These are phyloP conservation scores for Ceratobasidium papillatum DNA, from an alignment of 1,284 basidiomycete genomes.

Conservation along the genomic window DNA sequence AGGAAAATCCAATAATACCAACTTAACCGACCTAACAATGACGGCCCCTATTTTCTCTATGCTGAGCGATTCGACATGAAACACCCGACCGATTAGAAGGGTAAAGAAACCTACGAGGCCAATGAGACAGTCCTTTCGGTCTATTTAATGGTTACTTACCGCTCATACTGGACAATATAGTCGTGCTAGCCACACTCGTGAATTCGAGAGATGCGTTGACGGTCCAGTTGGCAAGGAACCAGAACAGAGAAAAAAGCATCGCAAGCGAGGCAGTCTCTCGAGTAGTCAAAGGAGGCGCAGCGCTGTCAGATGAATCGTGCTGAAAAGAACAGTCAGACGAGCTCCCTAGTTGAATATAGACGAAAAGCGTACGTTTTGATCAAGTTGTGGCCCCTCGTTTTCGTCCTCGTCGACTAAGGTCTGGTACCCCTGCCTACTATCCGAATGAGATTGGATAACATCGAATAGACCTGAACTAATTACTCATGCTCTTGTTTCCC, in stretches of 20 bases:
- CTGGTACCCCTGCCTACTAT: constrained; percentile 29
- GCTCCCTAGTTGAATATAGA: constrained; percentile 6
- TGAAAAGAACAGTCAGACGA: constrained; percentile 32
- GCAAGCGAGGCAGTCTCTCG: constrained; percentile 81
- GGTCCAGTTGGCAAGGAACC: constrained; percentile 93
- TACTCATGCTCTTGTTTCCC: background rate
- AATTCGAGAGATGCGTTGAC: constrained; percentile 82
- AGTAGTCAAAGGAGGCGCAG: constrained; percentile 64
- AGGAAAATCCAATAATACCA: constrained; percentile 1
- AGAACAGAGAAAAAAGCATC: constrained; percentile 79
- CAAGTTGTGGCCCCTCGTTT: constrained; percentile 39
- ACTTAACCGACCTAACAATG: constrained; percentile 67
- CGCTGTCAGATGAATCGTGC: constrained; percentile 40
- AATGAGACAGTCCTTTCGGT: background rate
- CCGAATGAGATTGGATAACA: constrained; percentile 9
- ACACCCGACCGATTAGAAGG: constrained; percentile 82
- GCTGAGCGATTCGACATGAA: constrained; percentile 83
- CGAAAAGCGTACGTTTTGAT: constrained; percentile 9
- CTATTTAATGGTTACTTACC: constrained; percentile 61
- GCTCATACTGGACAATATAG: constrained; percentile 87
- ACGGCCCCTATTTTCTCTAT: constrained; percentile 83
- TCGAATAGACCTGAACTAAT: background rate
- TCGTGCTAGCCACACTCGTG: constrained; percentile 91
- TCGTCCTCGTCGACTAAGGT: constrained; percentile 35
- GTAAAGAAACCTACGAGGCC: constrained; percentile 87